Evolutionary conservation across 2,329 filamentous ascomycete genomes (phyloP).

Genomic region (Metarhizium humberi): DNA sequence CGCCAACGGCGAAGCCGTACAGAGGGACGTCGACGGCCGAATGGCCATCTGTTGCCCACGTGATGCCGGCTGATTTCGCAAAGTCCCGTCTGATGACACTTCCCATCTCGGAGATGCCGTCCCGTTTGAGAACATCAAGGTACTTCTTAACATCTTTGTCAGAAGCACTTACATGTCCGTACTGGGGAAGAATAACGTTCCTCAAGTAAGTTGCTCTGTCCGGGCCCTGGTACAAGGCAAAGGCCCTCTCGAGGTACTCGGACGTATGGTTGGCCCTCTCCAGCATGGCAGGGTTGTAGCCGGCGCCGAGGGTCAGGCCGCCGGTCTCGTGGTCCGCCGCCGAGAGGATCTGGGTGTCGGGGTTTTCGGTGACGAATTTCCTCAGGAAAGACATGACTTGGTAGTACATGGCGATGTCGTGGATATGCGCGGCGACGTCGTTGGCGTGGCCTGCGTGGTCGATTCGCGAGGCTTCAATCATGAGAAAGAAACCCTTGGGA

Average conservation of each 20-base stretch:
- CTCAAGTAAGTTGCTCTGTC: no score
- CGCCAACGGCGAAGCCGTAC: constrained; percentile 11
- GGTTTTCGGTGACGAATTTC: constrained; percentile 11
- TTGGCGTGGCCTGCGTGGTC: constrained; percentile 15
- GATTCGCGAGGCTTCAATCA: constrained; percentile 16
- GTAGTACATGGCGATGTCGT: no score
- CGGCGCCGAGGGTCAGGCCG: constrained; percentile 13
- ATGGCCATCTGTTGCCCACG: constrained; percentile 9
- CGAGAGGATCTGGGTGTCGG: constrained; percentile 16
- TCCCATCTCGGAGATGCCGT: no score
- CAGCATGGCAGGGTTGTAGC: constrained; percentile 14
- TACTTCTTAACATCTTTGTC: no score
- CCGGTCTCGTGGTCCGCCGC: constrained; percentile 17
- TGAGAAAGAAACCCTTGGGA: constrained; percentile 14
- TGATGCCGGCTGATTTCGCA: no score
- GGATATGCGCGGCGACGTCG: constrained; percentile 12
- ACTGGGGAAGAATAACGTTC: no score
- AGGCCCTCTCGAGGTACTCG: no score
- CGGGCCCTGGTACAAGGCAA: no score
- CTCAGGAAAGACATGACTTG: constrained; percentile 6
- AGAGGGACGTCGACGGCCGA: constrained; percentile 14
- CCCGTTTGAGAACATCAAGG: no score
- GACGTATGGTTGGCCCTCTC: constrained; percentile 1
- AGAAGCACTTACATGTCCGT: no score
- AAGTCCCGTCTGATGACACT: no score